Base-by-base conservation (phyloP, 768 basidiomycete genomes). In the Dendrothele bispora region DNA sequence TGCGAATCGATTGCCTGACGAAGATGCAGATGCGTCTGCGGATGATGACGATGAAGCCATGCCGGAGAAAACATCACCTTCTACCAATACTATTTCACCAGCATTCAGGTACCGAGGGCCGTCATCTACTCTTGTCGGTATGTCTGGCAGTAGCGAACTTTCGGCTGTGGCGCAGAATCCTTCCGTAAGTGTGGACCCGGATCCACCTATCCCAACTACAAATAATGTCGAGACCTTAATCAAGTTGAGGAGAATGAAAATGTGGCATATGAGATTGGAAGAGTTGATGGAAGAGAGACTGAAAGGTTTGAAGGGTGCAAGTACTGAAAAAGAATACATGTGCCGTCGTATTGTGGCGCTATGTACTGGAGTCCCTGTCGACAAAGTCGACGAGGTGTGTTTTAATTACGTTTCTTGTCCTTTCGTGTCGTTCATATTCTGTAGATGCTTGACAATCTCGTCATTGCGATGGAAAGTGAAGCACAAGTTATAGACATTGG, bases 331-430 rank as follows among this genome's bases (percentile, higher is more conserved):
- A 68, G 90, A 94, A 61, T 86, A 88, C 58, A 86, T 93, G 65
- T 95, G 91, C 71, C 86, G 89, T 69, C 94, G 84, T 69, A 85
- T 98, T 51, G 86, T 99, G 21, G 84, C 92, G 12, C 70, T 94
- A 34, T 95, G 91, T 63, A 89, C 91, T 3, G 88, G 89, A 18
- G 84, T 94, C 39, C 82, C 88, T 2, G 75, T 89, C 37, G 92
- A 95, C 58, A 84, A 86, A 64, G 88, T 98, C 43, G 95, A 97
- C 64, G 84, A 84, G 61, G 94, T 95, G 63, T 75, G 86, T 78
- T 24, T 22, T 24, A 3, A 27, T 45, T 10, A 36, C 11, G 30
- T 45, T 25, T 10, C 4, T 27, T 20, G 24, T 24, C 30, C 11
- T 48, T 37, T 18, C 2, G 20, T 46, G 10, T 49, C 42, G 11